A percentile compares a stretch with the other conserved stretches of the same genome.
These are phyloP conservation scores for Aspergillus homomorphus DNA, from an alignment of 495 filamentous ascomycete species.

Conservation along the genomic window DNA sequence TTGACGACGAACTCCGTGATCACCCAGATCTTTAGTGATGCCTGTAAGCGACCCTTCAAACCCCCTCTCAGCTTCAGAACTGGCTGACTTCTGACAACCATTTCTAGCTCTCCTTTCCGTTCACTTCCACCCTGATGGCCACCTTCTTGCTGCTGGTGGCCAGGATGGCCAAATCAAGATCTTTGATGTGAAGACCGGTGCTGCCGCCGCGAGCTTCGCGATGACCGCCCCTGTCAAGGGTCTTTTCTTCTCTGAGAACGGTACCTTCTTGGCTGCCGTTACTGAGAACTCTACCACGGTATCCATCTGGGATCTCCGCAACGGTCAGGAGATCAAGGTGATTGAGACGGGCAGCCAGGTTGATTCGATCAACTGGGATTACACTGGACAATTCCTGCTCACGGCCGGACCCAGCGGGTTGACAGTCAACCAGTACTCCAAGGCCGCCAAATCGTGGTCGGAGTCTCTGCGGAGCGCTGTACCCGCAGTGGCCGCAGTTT, in stretches of 20 bases:
- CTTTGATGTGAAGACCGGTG: conserved; percentile 74
- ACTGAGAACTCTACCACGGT: conserved; percentile 69
- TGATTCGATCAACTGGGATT: conserved; percentile 78
- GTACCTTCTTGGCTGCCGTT: conserved; percentile 86
- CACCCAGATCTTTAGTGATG: conserved; percentile 75
- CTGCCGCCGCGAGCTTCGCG: conserved; percentile 66
- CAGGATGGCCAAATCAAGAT: conserved; percentile 74
- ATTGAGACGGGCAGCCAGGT: conserved; percentile 78
- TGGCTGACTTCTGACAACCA: conserved; percentile 10
- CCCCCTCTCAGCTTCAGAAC: background rate
- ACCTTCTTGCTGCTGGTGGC: conserved; percentile 83
- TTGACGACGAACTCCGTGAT: conserved; percentile 61
- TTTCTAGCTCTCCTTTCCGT: conserved; percentile 67
- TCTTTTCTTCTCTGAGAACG: conserved; percentile 91
- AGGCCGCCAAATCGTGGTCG: conserved; percentile 80
- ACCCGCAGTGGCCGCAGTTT: conserved; percentile 67
- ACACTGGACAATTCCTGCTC: conserved; percentile 89
- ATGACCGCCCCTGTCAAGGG: conserved; percentile 65
- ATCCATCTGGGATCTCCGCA: conserved; percentile 87
- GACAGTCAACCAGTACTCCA: conserved; percentile 83
- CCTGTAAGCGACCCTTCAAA: conserved; percentile 57
- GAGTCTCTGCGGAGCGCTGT: conserved; percentile 77
- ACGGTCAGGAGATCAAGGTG: conserved; percentile 69
- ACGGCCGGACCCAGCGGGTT: conserved; percentile 76
- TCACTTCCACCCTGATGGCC: conserved; percentile 92